A percentile compares a stretch with the other conserved stretches of the same genome.
These are phyloP conservation scores for Clavispora vitiphila DNA, from an alignment of 805 yeast species.

Conservation along the genomic window DNA sequence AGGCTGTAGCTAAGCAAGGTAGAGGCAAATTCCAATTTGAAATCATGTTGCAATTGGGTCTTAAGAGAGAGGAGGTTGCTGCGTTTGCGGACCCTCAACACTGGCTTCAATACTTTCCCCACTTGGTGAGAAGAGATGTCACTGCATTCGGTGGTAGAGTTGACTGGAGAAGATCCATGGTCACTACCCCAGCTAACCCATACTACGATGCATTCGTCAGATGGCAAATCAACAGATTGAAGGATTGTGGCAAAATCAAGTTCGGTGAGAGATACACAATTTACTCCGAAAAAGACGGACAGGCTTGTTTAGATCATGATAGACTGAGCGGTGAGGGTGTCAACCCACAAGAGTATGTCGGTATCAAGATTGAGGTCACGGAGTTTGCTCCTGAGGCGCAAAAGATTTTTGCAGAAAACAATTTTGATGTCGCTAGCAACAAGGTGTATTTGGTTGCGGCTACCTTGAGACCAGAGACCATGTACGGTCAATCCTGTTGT, in stretches of 20 bases:
- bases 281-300: conserved; percentile 96
- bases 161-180: conserved; percentile 96
- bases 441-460: conserved; percentile 88
- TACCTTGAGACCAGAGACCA: conserved; percentile 96
- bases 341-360: conserved; percentile 93
- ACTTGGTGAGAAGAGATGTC: conserved; percentile 77
- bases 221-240: conserved; percentile 93
- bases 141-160: conserved; percentile 82
- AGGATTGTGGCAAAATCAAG: conserved; percentile 83
- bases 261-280: conserved; percentile 98
- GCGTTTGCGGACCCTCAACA: conserved; percentile 88
- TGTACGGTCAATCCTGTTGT: conserved; percentile 98
- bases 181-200: conserved; percentile 93
- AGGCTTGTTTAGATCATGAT: conserved; percentile 99
- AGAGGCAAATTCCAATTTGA: conserved; percentile 92
- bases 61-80: conserved; percentile 73
- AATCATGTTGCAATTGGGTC: conserved; percentile 93
- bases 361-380: conserved; percentile 74
- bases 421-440: conserved; percentile 47
- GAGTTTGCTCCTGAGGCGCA: conserved; percentile 57
- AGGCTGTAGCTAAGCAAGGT: conserved; percentile 91
- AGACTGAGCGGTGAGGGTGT: conserved; percentile 97
- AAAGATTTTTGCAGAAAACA: conserved; percentile 46
- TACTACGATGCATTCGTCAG: conserved; percentile 86
- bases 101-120: conserved; percentile 93